Evolutionary conservation across 306 rosid genomes (phyloP).

Genomic region (Malus domestica): DNA sequence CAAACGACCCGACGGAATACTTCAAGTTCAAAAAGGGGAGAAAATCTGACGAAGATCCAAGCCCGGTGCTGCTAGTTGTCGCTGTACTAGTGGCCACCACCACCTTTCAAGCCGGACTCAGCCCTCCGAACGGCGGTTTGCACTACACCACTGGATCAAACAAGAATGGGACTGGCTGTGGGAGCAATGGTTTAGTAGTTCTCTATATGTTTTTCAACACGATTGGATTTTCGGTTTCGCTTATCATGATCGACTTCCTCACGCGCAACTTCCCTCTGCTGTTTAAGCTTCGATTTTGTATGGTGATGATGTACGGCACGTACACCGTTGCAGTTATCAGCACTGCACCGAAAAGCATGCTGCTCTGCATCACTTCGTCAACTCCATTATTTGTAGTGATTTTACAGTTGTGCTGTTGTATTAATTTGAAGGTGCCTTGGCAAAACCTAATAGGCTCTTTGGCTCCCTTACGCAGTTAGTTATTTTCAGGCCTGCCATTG

Average conservation of each 20-base stretch:
- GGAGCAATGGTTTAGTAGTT: not conserved
- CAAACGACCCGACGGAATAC: conserved; percentile 5
- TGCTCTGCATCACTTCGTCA: too few relatives aligned
- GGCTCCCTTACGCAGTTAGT: too few relatives aligned
- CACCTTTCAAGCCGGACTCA: conserved; percentile 8
- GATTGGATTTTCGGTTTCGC: conserved; percentile 21
- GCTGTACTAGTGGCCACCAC: conserved; percentile 18
- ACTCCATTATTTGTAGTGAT: too few relatives aligned
- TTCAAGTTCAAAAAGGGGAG: conserved; percentile 28
- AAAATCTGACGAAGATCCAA: conserved; percentile 16
- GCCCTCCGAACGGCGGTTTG: not conserved
- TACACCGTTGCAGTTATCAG: not conserved
- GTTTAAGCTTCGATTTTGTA: conserved; percentile 3
- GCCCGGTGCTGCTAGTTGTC: conserved; percentile 6
- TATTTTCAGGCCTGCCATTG: too few relatives aligned
- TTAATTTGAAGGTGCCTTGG: too few relatives aligned
- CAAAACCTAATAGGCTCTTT: too few relatives aligned
- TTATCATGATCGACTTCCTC: conserved; percentile 18
- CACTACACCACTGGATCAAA: not conserved
- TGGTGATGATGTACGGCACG: not conserved
- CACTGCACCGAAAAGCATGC: conserved; percentile 1
- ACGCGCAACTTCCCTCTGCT: conserved; percentile 20
- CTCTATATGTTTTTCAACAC: conserved; percentile 2
- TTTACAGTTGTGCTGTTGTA: too few relatives aligned
- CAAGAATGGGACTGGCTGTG: not conserved